These are phyloP conservation scores for Diphasiastrum complanatum DNA, from an alignment of 83 land plant genomes.

Conservation along the genomic window DNA sequence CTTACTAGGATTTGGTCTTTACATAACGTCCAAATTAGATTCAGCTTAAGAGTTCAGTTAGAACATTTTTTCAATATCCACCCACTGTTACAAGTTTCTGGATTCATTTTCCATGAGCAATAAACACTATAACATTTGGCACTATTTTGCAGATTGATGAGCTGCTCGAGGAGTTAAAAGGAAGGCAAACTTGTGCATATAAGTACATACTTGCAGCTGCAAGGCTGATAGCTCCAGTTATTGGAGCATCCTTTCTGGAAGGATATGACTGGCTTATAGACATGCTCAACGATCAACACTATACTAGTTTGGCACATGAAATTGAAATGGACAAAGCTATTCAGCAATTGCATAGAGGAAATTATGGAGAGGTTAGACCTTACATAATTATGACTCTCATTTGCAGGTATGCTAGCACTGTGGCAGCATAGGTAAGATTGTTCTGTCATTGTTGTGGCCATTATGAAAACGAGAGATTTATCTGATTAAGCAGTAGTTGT, in stretches of 20 bases:
- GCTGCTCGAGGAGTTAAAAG: slow-evolving; percentile 24
- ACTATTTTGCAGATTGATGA: slow-evolving; percentile 35
- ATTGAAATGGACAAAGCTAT: slow-evolving; percentile 44
- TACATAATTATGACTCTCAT: neutral
- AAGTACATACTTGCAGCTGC: slow-evolving; percentile 34
- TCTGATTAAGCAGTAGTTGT: no score
- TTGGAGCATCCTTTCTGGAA: slow-evolving; percentile 26
- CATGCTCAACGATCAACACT: slow-evolving; percentile 35
- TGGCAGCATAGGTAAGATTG: neutral
- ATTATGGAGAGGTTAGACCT: slow-evolving; percentile 27
- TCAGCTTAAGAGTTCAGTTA: no score
- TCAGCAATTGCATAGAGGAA: slow-evolving; percentile 29
- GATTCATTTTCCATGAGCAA: no score
- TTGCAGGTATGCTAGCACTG: neutral
- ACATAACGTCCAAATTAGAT: no score
- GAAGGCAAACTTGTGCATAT: slow-evolving; percentile 28
- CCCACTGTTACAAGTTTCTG: no score
- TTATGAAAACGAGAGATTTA: no score
- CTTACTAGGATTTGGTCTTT: no score
- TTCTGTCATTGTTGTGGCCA: neutral
- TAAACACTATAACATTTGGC: no score
- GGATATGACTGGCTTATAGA: slow-evolving; percentile 39
- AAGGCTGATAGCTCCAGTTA: slow-evolving; percentile 40
- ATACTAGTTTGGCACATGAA: slow-evolving; percentile 35
- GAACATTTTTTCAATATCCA: no score